Evolutionary conservation across 495 filamentous ascomycete species (phyloP), one percentile per base, ranked within the genome.

Genomic region (Oidiodendron maius): DNA sequence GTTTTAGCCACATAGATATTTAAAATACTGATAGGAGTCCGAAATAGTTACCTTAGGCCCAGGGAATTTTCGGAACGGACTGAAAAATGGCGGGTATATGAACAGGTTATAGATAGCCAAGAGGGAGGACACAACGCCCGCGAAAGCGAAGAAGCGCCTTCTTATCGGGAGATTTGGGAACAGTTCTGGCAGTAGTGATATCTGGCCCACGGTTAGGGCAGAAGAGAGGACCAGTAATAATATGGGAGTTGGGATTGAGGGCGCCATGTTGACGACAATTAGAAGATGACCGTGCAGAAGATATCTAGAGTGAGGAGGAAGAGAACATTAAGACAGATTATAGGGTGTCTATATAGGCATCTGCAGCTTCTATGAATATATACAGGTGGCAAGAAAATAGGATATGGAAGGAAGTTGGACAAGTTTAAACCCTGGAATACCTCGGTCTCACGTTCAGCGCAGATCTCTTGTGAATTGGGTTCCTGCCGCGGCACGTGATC

Each of bases 1-100:
- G n/a, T n/a, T n/a, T n/a, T n/a, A n/a, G n/a, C n/a, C n/a, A n/a
- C n/a, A n/a, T n/a, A n/a, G 38, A 80, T 84, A 4, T 13, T 12
- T 26, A 18, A 59, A 25, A 26, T 30, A 4, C 15, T 18, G 5
- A 13, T 38, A 20, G 4, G 20, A 40, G 15, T 5, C 12, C 6
- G 11, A 40, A 17, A 20, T 9, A 20, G 12, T 20, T 51, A 52
- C 78, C 26, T 60, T 59, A 0, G 83, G 75, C 16, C 63, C 66
- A 0, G 87, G 86, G 1, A 90, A 63, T 59, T 79, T 68, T 0
- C 78, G 71, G 24, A 86, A 53, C 0, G 90, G 88, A 20, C 78
- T 89, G 45, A 90, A 68, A 56, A 81, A 72, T 25, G 72, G 67
- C 2, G 88, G 90, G 58, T 83, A 94, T 36, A 91, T 59, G 1